Conservation (phyloP, 176 grass and related monocot genomes). For the Eragrostis curvula region DNA sequence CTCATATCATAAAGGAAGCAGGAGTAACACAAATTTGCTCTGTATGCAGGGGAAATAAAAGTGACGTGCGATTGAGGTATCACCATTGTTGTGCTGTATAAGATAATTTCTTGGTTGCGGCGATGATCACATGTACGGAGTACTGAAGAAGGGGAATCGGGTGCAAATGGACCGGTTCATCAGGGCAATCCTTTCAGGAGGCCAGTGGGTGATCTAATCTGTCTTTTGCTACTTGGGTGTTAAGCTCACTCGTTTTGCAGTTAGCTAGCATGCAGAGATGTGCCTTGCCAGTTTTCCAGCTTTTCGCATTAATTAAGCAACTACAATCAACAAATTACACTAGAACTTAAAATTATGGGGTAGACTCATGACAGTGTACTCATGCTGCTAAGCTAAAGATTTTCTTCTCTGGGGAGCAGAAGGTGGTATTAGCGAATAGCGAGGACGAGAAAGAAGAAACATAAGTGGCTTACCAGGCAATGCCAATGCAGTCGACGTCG, state of each 20-base stretch:
- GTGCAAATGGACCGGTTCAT: background rate
- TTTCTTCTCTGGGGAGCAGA: background rate
- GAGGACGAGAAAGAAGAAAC: background rate
- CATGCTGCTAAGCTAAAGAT: background rate
- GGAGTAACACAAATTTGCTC: background rate
- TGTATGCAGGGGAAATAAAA: background rate
- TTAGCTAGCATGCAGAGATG: background rate
- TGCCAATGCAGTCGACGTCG: constrained; percentile 44
- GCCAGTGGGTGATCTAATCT: background rate
- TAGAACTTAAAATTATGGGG: background rate
- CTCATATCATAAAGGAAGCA: background rate
- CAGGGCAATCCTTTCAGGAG: background rate
- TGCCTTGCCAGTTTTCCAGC: background rate
- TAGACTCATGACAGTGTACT: background rate
- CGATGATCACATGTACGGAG: no score
- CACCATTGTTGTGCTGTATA: background rate
- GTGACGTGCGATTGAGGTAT: no score
- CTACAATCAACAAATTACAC: background rate
- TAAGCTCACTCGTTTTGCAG: background rate
- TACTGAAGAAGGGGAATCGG: no score
- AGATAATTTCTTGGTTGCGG: background rate
- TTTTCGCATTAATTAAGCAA: background rate
- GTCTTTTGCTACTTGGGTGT: background rate
- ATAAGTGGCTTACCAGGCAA: constrained; percentile 55
- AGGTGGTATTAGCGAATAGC: background rate